phyloP scores from a whole-genome alignment of 2,329 filamentous ascomycete genomes.

The Coniosporium tulheliwenetii region DNA sequence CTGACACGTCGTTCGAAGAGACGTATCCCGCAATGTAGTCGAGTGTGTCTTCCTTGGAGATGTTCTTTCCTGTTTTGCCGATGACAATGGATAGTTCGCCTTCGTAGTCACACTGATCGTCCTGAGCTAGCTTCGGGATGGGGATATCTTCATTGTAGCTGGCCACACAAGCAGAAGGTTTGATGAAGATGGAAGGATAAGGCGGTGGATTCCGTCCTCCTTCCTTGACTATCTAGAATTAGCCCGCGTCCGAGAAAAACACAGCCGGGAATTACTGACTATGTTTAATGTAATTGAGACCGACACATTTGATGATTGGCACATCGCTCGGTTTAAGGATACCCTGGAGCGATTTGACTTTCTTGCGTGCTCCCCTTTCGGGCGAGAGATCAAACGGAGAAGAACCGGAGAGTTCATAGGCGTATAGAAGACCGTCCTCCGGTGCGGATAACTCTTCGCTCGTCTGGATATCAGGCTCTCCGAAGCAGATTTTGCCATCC shows the following conservation, averaged over 20 bases:
- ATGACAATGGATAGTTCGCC: slow-evolving; percentile 36
- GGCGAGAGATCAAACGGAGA: slow-evolving; percentile 15
- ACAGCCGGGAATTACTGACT: slow-evolving; percentile 12
- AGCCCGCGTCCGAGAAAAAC: too few relatives aligned
- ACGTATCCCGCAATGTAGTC: slow-evolving; percentile 39
- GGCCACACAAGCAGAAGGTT: slow-evolving; percentile 25
- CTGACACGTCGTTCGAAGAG: slow-evolving; percentile 38
- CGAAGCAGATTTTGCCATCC: background rate
- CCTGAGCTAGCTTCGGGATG: slow-evolving; percentile 33
- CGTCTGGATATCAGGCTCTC: background rate
- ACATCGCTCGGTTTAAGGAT: slow-evolving; percentile 36
- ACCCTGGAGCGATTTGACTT: slow-evolving; percentile 24
- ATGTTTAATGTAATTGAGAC: slow-evolving; percentile 45
- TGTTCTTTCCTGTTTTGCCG: slow-evolving; percentile 34
- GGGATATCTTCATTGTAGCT: slow-evolving; percentile 23
- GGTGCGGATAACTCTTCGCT: background rate
- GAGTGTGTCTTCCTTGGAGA: slow-evolving; percentile 27
- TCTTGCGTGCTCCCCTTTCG: slow-evolving; percentile 31
- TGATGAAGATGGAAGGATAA: slow-evolving; percentile 36
- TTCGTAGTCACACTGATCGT: slow-evolving; percentile 33
- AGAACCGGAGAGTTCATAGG: background rate
- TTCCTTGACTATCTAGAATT: background rate
- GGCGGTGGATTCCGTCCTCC: slow-evolving; percentile 19
- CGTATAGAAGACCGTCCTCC: background rate
- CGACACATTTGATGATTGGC: slow-evolving; percentile 41